These are phyloP conservation scores for Pythium aphanidermatum DNA, from an alignment of 352 stramenopile species.

Conservation along the genomic window DNA sequence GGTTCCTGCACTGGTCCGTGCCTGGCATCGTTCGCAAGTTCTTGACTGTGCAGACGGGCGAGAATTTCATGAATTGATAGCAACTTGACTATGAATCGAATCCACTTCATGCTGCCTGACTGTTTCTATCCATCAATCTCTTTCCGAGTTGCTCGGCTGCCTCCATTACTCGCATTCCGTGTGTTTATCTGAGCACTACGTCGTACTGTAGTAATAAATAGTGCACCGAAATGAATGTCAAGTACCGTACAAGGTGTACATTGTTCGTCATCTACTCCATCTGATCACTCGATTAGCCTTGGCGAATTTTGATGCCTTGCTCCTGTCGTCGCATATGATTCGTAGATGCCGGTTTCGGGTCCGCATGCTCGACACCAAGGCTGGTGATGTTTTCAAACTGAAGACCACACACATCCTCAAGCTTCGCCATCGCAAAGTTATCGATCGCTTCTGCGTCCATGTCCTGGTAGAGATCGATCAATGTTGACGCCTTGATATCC, in stretches of 20 bases:
- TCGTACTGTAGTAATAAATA: no score
- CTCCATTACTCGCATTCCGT: no score
- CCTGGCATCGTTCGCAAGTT: conserved; percentile 17
- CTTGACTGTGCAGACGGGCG: conserved; percentile 19
- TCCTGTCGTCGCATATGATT: conserved; percentile 55
- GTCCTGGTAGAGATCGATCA: conserved; percentile 49
- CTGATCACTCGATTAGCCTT: no score
- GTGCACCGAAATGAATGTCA: no score
- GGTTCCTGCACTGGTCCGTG: conserved; percentile 9
- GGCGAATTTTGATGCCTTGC: conserved; percentile 79
- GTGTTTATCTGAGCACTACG: no score
- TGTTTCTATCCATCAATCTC: no score
- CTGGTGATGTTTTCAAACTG: conserved; percentile 47
- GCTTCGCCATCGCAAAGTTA: conserved; percentile 44
- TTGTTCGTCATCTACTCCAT: no score
- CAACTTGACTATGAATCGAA: no score
- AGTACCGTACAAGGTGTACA: no score
- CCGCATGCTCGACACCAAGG: conserved; percentile 70
- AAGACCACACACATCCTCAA: conserved; percentile 50
- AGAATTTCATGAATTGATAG: conserved; percentile 24
- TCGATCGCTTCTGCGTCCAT: conserved; percentile 52
- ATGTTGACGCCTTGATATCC: conserved; percentile 59
- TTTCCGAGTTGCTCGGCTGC: no score
- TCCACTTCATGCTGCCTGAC: no score
- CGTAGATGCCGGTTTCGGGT: conserved; percentile 31